phyloP scores from a whole-genome alignment of 805 yeast species.

The Saturnispora diversa region DNA sequence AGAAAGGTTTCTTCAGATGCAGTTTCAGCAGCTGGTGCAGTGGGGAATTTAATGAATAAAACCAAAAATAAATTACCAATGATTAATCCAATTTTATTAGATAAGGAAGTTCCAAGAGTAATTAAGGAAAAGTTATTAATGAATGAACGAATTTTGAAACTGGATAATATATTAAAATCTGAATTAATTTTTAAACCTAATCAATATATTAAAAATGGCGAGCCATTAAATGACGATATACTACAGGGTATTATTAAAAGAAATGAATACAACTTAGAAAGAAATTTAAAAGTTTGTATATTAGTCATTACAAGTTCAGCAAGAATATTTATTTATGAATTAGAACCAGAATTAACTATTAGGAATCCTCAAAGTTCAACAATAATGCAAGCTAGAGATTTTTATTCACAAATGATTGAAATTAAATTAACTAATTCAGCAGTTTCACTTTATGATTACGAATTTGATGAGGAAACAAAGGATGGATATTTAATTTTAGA shows the following conservation, averaged over 20 bases:
- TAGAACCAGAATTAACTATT: conserved; percentile 26
- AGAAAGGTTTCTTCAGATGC: conserved; percentile 27
- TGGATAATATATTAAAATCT: conserved; percentile 29
- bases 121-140: conserved; percentile 25
- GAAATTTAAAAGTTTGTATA: conserved; percentile 29
- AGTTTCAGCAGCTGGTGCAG: conserved; percentile 31
- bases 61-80: conserved; percentile 21
- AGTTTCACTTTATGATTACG: conserved; percentile 75
- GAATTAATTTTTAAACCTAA: conserved; percentile 27
- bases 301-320: conserved; percentile 31
- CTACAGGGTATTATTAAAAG: conserved; percentile 27
- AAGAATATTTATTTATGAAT: conserved; percentile 29
- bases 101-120: conserved; percentile 26
- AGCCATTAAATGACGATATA: conserved; percentile 27
- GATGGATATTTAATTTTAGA: conserved; percentile 62
- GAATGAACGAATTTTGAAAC: conserved; percentile 28
- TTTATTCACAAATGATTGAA: conserved; percentile 29
- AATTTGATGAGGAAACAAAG: conserved; percentile 51
- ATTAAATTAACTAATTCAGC: conserved; percentile 41
- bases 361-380: conserved; percentile 28
- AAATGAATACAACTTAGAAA: conserved; percentile 24
- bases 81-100: conserved; percentile 29
- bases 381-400: conserved; percentile 36
- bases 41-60: conserved; percentile 21
- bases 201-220: conserved; percentile 24